These are phyloP conservation scores for Vitis hybrid DNA, from an alignment of 177 flowering plant species.

Conservation along the genomic window DNA sequence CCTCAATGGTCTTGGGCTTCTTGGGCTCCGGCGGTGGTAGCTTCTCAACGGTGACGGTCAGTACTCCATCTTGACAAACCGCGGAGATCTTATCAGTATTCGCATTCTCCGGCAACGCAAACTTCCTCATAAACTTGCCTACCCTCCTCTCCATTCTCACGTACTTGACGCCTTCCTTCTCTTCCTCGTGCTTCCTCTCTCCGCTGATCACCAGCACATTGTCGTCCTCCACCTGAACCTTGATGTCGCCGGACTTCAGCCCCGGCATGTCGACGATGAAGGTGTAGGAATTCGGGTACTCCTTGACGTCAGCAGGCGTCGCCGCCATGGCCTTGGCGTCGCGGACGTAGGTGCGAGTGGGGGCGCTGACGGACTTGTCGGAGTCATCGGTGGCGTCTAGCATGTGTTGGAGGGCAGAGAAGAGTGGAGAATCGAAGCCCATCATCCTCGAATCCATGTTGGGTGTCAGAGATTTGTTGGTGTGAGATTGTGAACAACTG, in stretches of 20 bases:
- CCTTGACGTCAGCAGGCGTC: constrained; percentile 30
- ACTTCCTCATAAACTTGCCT: too few relatives aligned
- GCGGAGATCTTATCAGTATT: too few relatives aligned
- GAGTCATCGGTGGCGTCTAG: constrained; percentile 10
- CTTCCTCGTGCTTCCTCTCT: not conserved
- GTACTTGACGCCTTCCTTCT: constrained; percentile 4
- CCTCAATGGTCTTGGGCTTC: too few relatives aligned
- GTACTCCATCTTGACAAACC: too few relatives aligned
- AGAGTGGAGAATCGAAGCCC: constrained; percentile 15
- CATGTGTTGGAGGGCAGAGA: constrained; percentile 7
- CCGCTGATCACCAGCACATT: constrained; percentile 35
- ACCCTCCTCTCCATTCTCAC: too few relatives aligned
- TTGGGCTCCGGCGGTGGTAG: too few relatives aligned
- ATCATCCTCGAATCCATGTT: constrained; percentile 18
- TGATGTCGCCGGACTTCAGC: constrained; percentile 29
- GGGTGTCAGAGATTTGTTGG: too few relatives aligned
- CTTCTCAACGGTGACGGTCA: too few relatives aligned
- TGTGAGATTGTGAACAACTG: too few relatives aligned
- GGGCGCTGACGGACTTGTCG: constrained; percentile 2
- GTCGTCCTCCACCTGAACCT: constrained; percentile 43
- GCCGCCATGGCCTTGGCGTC: constrained; percentile 21
- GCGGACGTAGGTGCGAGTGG: constrained; percentile 15
- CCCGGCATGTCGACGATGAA: constrained; percentile 55
- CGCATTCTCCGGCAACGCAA: too few relatives aligned
- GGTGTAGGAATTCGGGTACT: constrained; percentile 29